These are phyloP conservation scores for Penicillium subrubescens DNA, from an alignment of 495 filamentous ascomycete species.

Conservation along the genomic window DNA sequence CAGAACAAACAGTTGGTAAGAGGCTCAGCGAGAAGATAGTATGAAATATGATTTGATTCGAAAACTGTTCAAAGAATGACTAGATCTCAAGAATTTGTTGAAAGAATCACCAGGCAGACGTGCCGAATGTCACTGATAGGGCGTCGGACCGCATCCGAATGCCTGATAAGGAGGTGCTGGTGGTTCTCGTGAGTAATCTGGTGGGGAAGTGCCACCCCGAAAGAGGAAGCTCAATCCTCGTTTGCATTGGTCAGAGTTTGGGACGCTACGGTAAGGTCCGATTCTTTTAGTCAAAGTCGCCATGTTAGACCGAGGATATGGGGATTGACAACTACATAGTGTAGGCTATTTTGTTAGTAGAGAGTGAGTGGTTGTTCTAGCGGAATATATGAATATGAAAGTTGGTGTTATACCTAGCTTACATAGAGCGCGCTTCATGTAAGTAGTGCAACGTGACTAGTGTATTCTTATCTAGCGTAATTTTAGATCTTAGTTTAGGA, in stretches of 20 bases:
- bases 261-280: neutral
- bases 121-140: conserved; percentile 9
- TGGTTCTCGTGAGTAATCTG: conserved; percentile 17
- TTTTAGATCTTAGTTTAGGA: too few relatives aligned
- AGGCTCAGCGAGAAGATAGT: neutral
- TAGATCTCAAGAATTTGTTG: neutral
- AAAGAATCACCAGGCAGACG: neutral
- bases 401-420: too few relatives aligned
- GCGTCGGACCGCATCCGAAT: conserved; percentile 19
- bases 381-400: too few relatives aligned
- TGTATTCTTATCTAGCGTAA: too few relatives aligned
- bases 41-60: too few relatives aligned
- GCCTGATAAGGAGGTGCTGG: conserved; percentile 22
- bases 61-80: neutral
- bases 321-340: neutral
- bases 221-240: conserved; percentile 23
- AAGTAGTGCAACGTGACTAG: too few relatives aligned
- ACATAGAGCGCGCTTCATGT: too few relatives aligned
- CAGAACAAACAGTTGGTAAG: neutral
- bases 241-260: neutral
- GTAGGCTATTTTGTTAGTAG: neutral
- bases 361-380: neutral
- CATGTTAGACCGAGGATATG: neutral
- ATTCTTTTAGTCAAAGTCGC: neutral
- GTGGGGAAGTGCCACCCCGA: conserved; percentile 16